Conservation (phyloP, 2,329 filamentous ascomycete genomes). For the Colletotrichum nymphaeae region DNA sequence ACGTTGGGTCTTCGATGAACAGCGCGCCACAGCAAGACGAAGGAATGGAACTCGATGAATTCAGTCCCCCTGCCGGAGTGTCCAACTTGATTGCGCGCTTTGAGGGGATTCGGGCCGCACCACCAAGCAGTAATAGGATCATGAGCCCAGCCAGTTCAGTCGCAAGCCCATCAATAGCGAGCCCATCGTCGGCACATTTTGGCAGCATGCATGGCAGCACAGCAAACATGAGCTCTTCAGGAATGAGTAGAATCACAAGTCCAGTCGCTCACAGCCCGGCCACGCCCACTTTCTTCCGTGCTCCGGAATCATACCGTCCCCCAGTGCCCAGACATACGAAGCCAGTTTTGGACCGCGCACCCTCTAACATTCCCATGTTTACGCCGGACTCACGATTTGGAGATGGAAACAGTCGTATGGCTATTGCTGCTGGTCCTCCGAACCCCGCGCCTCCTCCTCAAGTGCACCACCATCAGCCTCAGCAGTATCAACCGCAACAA, state of each 20-base stretch:
- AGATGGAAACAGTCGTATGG: constrained; percentile 19
- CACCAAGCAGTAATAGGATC: constrained; percentile 44
- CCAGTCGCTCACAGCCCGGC: constrained; percentile 44
- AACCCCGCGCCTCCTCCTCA: constrained; percentile 18
- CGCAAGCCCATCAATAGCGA: constrained; percentile 36
- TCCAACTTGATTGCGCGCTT: constrained; percentile 54
- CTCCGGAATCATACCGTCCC: constrained; percentile 39
- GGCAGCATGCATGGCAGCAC: constrained; percentile 42
- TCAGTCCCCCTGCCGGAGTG: constrained; percentile 42
- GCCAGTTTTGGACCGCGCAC: constrained; percentile 43
- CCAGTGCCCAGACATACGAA: constrained; percentile 53
- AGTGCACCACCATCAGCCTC: constrained; percentile 7
- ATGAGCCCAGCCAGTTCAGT: constrained; percentile 42
- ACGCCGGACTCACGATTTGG: constrained; percentile 31
- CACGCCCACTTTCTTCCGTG: constrained; percentile 31
- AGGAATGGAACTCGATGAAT: constrained; percentile 36
- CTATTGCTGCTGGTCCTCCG: neutral
- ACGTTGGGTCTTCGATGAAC: constrained; percentile 17
- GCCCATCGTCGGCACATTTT: constrained; percentile 45
- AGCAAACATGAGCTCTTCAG: constrained; percentile 37
- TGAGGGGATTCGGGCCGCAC: constrained; percentile 48
- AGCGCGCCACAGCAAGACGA: constrained; percentile 24
- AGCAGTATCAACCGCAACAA: neutral
- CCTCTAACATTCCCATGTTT: constrained; percentile 36
- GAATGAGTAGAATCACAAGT: constrained; percentile 42